Conservation (phyloP, 2,329 filamentous ascomycete genomes). For the Cyphellophora europaea region DNA sequence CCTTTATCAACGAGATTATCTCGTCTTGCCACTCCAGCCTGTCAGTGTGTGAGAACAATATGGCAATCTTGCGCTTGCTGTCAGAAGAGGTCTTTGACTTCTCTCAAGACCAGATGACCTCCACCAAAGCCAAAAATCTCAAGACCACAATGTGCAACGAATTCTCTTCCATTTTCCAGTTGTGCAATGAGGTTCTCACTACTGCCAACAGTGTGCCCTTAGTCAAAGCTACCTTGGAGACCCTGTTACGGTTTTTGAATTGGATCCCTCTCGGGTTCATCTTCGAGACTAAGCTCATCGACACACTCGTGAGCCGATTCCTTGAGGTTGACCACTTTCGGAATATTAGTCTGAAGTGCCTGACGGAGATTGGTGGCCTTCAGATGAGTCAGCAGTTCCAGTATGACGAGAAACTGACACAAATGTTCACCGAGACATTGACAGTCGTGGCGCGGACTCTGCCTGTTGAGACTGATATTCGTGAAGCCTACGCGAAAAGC, state of each 20-base stretch:
- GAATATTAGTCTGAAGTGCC: constrained; percentile 89
- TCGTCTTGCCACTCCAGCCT: constrained; percentile 90
- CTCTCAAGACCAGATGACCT: constrained; percentile 99
- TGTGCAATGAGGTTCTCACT: constrained; percentile 90
- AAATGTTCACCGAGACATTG: constrained; percentile 97
- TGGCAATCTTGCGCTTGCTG: constrained; percentile 89
- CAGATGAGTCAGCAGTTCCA: constrained; percentile 67
- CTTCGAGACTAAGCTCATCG: constrained; percentile 94
- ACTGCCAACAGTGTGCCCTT: constrained; percentile 81
- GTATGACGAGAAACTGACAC: constrained; percentile 90
- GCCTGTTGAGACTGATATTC: constrained; percentile 79
- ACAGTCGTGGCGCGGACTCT: constrained; percentile 91
- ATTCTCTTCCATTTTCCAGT: constrained; percentile 95
- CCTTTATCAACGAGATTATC: constrained; percentile 99
- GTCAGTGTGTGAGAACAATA: constrained; percentile 99
- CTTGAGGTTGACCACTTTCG: constrained; percentile 90
- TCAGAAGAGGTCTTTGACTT: constrained; percentile 99
- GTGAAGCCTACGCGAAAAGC: constrained; percentile 81
- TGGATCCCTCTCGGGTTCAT: constrained; percentile 99
- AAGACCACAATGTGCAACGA: constrained; percentile 99
- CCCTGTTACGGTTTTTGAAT: constrained; percentile 90
- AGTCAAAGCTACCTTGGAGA: constrained; percentile 94
- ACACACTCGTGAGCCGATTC: constrained; percentile 86
- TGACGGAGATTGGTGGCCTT: constrained; percentile 93
- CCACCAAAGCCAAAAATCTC: constrained; percentile 85